phyloP scores from a whole-genome alignment of 2,329 filamentous ascomycete species.

The Claviceps sp. region DNA sequence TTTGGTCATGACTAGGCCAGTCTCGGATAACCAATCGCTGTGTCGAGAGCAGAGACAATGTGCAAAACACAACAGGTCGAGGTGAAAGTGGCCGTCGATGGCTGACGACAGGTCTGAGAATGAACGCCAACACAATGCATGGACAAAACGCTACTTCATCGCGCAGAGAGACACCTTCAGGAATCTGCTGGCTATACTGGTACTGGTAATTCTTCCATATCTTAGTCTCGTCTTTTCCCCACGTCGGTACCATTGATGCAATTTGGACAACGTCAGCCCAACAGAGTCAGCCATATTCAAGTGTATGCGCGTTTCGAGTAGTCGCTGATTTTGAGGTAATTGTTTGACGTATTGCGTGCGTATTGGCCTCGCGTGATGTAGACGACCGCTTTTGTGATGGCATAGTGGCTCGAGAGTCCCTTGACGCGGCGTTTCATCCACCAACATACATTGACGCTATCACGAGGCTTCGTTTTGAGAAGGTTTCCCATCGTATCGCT shows the following conservation, averaged over 20 bases:
- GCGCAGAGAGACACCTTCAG: no score
- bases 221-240: constrained; percentile 9
- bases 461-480: constrained; percentile 42
- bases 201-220: constrained; percentile 5
- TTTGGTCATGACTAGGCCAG: constrained; percentile 36
- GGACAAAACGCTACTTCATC: no score
- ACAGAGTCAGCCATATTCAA: constrained; percentile 38
- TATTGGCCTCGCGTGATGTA: constrained; percentile 53
- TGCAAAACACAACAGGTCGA: constrained; percentile 45
- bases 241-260: constrained; percentile 30
- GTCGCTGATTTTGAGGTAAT: constrained; percentile 15
- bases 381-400: constrained; percentile 54
- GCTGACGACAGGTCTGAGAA: no score
- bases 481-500: constrained; percentile 47
- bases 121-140: no score
- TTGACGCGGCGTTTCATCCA: constrained; percentile 55
- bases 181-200: no score
- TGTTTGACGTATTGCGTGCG: constrained; percentile 37
- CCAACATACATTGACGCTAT: constrained; percentile 58
- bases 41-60: constrained; percentile 42
- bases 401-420: constrained; percentile 46
- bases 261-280: constrained; percentile 56
- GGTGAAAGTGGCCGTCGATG: constrained; percentile 23
- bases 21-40: constrained; percentile 46
- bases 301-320: background rate